Evolutionary conservation across 23 red algal species (phyloP).

Genomic region (Gracilaria gracilis): DNA sequence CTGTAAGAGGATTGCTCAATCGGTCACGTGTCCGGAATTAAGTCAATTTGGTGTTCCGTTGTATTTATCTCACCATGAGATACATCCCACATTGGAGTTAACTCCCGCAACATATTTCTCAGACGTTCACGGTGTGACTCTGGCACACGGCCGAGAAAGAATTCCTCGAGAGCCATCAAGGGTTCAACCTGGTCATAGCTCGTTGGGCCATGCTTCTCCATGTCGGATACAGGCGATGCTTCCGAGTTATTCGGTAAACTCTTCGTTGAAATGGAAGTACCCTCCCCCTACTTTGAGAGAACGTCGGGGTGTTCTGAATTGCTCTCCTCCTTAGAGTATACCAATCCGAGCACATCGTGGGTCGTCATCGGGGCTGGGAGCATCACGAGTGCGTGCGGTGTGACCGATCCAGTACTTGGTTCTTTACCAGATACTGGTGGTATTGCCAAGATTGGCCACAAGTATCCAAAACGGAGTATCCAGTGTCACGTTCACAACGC

Average conservation of each 20-base stretch:
- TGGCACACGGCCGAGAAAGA: neutral
- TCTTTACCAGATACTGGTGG: conserved; percentile 16
- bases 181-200: neutral
- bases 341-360: neutral
- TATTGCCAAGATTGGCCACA: conserved; percentile 25
- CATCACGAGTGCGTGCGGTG: conserved; percentile 14
- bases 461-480: conserved; percentile 19
- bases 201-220: neutral
- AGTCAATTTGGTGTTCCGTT: conserved; percentile 20
- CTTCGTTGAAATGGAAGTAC: neutral
- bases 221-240: too few relatives aligned
- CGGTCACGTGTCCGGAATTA: neutral
- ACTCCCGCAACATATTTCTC: conserved; percentile 2
- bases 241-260: neutral
- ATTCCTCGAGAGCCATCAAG: conserved; percentile 1
- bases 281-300: neutral
- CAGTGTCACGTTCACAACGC: conserved; percentile 20
- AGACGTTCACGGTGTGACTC: neutral
- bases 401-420: conserved; percentile 13
- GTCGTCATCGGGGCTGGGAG: neutral
- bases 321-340: neutral
- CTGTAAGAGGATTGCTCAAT: conserved; percentile 19
- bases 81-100: conserved; percentile 12
- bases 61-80: conserved; percentile 31
- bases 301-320: too few relatives aligned